Percentiles rank a stretch among this genome's conserved stretches.
Conservation (phyloP, 768 basidiomycete species). For the Phanerochaete carnosa region DNA sequence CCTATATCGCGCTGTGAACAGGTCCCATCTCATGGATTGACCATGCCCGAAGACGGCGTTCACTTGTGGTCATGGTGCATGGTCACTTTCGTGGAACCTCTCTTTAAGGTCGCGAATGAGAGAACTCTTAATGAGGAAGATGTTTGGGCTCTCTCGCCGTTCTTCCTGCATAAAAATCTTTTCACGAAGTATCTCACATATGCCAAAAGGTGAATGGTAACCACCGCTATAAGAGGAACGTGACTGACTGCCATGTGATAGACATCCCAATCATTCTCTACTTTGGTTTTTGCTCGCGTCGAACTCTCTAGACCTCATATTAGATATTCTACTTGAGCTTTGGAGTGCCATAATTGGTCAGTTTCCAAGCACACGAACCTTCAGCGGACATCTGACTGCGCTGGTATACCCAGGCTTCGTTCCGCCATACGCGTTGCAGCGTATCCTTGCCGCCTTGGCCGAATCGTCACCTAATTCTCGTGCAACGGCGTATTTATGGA, state of each 20-base stretch:
- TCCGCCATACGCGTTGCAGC: slow-evolving; percentile 60
- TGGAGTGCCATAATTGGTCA: slow-evolving; percentile 53
- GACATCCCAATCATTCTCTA: slow-evolving; percentile 54
- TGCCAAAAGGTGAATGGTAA: slow-evolving; percentile 27
- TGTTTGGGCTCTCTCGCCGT: slow-evolving; percentile 66
- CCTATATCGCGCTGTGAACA: slow-evolving; percentile 21
- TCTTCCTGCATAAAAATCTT: slow-evolving; percentile 63
- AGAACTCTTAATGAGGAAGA: slow-evolving; percentile 45
- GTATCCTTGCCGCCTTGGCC: slow-evolving; percentile 52
- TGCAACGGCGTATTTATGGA: slow-evolving; percentile 53
- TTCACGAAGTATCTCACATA: slow-evolving; percentile 63
- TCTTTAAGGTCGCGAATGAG: slow-evolving; percentile 48
- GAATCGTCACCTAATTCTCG: slow-evolving; percentile 37
- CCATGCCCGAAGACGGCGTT: slow-evolving; percentile 64
- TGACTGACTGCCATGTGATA: slow-evolving; percentile 18
- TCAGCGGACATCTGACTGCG: neutral
- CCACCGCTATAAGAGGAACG: slow-evolving; percentile 8
- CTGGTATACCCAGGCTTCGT: neutral
- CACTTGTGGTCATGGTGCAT: slow-evolving; percentile 64
- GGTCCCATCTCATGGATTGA: slow-evolving; percentile 45
- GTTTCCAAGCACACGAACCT: slow-evolving; percentile 19
- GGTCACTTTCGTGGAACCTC: slow-evolving; percentile 63
- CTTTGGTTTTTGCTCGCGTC: slow-evolving; percentile 60
- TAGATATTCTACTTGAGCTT: slow-evolving; percentile 54
- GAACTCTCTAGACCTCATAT: slow-evolving; percentile 65